These are phyloP conservation scores for Calonectria hawksworthii DNA, from an alignment of 2,329 filamentous ascomycete genomes.

Conservation along the genomic window DNA sequence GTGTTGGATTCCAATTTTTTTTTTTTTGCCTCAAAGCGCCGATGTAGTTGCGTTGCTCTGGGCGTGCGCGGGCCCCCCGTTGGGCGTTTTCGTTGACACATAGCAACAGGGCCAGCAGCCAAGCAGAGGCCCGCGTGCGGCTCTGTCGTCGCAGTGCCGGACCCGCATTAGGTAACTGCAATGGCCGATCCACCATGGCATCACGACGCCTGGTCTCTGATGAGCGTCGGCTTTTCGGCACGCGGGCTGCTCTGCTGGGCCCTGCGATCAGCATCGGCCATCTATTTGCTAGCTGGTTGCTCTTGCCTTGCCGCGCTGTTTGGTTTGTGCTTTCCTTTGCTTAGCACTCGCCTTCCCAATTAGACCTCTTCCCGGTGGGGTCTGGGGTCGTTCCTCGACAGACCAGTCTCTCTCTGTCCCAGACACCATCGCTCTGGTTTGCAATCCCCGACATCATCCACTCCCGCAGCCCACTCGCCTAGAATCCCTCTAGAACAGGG, in stretches of 20 bases:
- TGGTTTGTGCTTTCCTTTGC: not conserved
- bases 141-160: conserved; percentile 27
- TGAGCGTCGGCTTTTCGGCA: conserved; percentile 6
- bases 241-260: not conserved
- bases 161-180: conserved; percentile 28
- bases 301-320: not conserved
- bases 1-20: not conserved
- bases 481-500: conserved; percentile 14
- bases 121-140: conserved; percentile 27
- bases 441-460: not conserved
- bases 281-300: not conserved
- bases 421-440: not conserved
- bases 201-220: conserved; percentile 10
- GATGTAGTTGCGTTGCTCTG: not conserved
- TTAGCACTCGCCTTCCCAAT: conserved; percentile 9
- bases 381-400: not conserved
- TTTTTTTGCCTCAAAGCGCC: conserved; percentile 12
- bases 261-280: not conserved
- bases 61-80: conserved; percentile 19
- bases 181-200: conserved; percentile 14
- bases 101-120: conserved; percentile 22
- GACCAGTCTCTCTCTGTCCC: too few species aligned
- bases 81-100: conserved; percentile 27
- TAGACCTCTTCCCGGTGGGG: not conserved
- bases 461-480: not conserved